Percentiles rank a stretch among this genome's conserved stretches.
phyloP scores from a whole-genome alignment of 768 basidiomycete species.

The Sporobolomyces roseus region DNA sequence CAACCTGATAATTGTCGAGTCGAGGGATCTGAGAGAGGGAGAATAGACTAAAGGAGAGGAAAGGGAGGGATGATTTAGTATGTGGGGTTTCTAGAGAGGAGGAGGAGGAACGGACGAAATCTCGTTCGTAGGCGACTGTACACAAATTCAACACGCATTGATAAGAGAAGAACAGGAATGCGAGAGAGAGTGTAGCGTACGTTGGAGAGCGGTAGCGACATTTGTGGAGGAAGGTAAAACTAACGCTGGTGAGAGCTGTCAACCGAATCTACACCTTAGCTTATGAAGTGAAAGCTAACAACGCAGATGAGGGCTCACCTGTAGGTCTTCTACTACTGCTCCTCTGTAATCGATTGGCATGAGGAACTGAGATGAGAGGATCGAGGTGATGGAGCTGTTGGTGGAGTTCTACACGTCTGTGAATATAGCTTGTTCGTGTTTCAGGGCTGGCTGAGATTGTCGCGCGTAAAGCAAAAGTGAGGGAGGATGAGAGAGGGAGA shows the following conservation, averaged over 20 bases:
- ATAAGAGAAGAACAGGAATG: not conserved
- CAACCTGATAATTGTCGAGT: slow-evolving; percentile 34
- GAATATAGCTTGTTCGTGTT: no score
- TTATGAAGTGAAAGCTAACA: no score
- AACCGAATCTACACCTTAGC: no score
- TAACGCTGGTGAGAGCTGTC: slow-evolving; percentile 33
- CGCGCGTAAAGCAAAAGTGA: not conserved
- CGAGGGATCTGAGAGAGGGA: slow-evolving; percentile 27
- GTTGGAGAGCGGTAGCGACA: slow-evolving; percentile 23
- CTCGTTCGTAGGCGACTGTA: slow-evolving; percentile 37
- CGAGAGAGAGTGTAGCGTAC: not conserved
- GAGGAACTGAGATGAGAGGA: no score
- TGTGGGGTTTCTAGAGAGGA: not conserved
- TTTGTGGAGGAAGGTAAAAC: slow-evolving; percentile 19
- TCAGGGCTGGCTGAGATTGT: no score
- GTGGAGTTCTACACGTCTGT: no score
- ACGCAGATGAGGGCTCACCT: no score
- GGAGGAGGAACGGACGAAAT: slow-evolving; percentile 14
- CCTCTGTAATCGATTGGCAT: slow-evolving; percentile 33
- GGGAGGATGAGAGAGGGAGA: not conserved
- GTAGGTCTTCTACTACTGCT: slow-evolving; percentile 31
- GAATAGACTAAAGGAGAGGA: slow-evolving; percentile 14
- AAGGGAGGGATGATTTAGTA: not conserved
- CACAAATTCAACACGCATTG: not conserved
- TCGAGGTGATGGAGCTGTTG: no score